phyloP scores from a whole-genome alignment of 2,329 filamentous ascomycete genomes.

The Huntiella bhutanensis region DNA sequence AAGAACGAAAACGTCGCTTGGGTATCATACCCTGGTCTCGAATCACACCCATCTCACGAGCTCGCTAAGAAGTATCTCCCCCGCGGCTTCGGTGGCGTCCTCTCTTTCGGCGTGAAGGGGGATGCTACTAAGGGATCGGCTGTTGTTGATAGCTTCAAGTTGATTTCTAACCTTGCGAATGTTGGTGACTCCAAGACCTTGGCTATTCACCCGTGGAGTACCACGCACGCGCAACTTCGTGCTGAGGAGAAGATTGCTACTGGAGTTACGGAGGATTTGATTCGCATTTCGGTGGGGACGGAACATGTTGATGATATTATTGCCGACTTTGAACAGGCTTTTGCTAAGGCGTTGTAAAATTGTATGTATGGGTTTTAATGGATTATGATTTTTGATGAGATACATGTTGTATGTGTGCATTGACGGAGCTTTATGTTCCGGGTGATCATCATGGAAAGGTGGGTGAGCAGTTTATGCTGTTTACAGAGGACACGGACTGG shows the following conservation, averaged over 20 bases:
- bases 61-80: slow-evolving; percentile 73
- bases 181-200: slow-evolving; percentile 91
- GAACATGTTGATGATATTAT: slow-evolving; percentile 98
- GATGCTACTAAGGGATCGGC: slow-evolving; percentile 65
- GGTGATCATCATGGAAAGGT: no score
- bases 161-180: slow-evolving; percentile 91
- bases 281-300: slow-evolving; percentile 85
- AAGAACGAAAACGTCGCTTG: slow-evolving; percentile 68
- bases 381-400: no score
- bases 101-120: slow-evolving; percentile 87
- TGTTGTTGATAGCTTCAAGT: slow-evolving; percentile 83
- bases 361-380: no score
- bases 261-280: slow-evolving; percentile 63
- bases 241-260: slow-evolving; percentile 64
- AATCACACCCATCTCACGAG: slow-evolving; percentile 62
- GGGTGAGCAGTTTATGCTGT: no score
- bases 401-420: no score
- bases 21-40: slow-evolving; percentile 84
- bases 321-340: slow-evolving; percentile 82
- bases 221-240: slow-evolving; percentile 80
- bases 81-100: slow-evolving; percentile 70
- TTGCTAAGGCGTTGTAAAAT: slow-evolving; percentile 19
- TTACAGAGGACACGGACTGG: no score
- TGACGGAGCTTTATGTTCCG: no score
- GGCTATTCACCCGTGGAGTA: slow-evolving; percentile 88